phyloP scores from a whole-genome alignment of 345 rosid species.

The Passiflora organensis region DNA sequence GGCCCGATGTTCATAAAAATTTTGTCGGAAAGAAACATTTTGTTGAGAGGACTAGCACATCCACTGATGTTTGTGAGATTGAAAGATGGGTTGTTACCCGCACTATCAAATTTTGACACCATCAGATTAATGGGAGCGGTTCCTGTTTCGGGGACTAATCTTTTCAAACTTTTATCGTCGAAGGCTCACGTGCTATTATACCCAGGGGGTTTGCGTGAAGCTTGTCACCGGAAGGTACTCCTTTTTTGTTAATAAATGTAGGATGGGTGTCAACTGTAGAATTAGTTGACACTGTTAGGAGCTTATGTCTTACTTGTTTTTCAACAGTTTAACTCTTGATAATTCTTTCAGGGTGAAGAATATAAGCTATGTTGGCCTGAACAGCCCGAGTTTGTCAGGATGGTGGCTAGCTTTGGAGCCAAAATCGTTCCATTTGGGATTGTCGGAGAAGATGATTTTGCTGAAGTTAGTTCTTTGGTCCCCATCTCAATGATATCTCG shows the following conservation, averaged over 20 bases:
- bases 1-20: constrained; percentile 40
- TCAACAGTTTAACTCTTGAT: background rate
- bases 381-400: constrained; percentile 61
- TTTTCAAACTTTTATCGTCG: constrained; percentile 49
- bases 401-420: constrained; percentile 66
- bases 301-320: background rate
- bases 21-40: constrained; percentile 50
- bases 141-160: constrained; percentile 52
- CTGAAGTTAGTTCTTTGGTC: constrained; percentile 4
- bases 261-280: no score
- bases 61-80: constrained; percentile 34
- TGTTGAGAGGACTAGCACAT: constrained; percentile 58
- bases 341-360: constrained; percentile 49
- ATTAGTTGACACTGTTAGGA: no score
- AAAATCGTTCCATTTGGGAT: constrained; percentile 30
- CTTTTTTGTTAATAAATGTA: background rate
- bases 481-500: no score
- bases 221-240: constrained; percentile 57
- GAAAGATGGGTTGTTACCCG: constrained; percentile 8
- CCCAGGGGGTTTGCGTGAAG: constrained; percentile 77
- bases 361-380: constrained; percentile 61
- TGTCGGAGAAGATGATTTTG: constrained; percentile 22
- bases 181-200: constrained; percentile 66
- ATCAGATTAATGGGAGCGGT: constrained; percentile 57
- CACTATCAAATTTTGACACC: constrained; percentile 39